Evolutionary conservation across 306 rosid genomes (phyloP).

Genomic region (Clitoria ternatea): DNA sequence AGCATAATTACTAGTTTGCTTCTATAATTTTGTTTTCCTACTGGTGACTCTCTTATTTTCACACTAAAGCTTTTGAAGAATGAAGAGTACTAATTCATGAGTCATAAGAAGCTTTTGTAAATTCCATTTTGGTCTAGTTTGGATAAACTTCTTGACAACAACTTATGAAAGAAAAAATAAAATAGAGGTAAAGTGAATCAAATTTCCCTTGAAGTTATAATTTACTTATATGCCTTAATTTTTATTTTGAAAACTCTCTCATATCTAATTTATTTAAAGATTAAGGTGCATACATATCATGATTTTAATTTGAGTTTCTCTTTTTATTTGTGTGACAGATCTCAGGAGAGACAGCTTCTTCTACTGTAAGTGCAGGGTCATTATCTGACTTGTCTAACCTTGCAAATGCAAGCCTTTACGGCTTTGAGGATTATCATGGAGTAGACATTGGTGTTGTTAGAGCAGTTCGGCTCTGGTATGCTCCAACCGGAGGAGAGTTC

Average conservation of each 20-base stretch:
- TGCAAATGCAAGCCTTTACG: constrained; percentile 82
- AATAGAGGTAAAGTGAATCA: too few relatives aligned
- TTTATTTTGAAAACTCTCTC: too few relatives aligned
- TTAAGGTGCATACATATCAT: too few relatives aligned
- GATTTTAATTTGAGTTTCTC: constrained; percentile 9
- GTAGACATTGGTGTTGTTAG: constrained; percentile 96
- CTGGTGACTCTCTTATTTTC: background rate
- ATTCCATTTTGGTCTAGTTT: background rate
- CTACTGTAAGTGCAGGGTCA: constrained; percentile 84
- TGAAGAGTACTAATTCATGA: background rate
- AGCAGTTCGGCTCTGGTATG: constrained; percentile 89
- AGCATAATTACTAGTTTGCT: background rate
- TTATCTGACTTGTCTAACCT: constrained; percentile 75
- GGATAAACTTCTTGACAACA: too few relatives aligned
- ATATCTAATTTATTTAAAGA: too few relatives aligned
- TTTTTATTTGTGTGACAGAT: constrained; percentile 43
- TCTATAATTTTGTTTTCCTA: background rate
- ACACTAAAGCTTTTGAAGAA: background rate
- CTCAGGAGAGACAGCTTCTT: constrained; percentile 93
- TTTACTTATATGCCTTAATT: too few relatives aligned
- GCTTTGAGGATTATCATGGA: constrained; percentile 96
- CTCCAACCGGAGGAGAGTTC: constrained; percentile 78
- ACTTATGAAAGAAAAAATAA: too few relatives aligned
- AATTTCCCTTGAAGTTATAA: too few relatives aligned
- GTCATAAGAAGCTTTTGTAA: background rate